phyloP scores from a whole-genome alignment of 805 yeast species.

The Teunomyces funiuensis region DNA sequence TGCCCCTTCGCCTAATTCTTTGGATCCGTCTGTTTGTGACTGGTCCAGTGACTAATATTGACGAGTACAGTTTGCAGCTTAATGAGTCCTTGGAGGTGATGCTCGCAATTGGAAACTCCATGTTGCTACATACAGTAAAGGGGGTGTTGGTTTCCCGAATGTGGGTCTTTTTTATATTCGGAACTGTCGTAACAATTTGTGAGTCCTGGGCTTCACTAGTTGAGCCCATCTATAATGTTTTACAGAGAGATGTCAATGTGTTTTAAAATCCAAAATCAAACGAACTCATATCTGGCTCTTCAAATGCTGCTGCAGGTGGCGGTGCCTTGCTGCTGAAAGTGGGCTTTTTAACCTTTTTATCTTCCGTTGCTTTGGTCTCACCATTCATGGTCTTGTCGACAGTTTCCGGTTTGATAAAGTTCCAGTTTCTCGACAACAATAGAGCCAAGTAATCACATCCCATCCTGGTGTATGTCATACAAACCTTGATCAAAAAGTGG shows the following conservation, averaged over 20 bases:
- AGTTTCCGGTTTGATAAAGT: constrained; percentile 37
- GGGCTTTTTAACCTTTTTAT: background rate
- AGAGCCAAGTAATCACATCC: constrained; percentile 84
- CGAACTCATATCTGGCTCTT: constrained; percentile 77
- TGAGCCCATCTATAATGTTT: constrained; percentile 3
- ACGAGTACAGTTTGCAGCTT: constrained; percentile 10
- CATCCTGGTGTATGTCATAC: constrained; percentile 75
- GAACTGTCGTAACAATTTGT: constrained; percentile 11
- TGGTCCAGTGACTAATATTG: constrained; percentile 3
- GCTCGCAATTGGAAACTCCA: constrained; percentile 18
- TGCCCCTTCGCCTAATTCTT: constrained; percentile 6
- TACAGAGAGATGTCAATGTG: background rate
- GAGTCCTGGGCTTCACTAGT: constrained; percentile 14
- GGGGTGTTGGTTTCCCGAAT: constrained; percentile 17
- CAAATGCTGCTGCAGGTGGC: constrained; percentile 57
- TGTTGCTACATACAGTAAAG: constrained; percentile 14
- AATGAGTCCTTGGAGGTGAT: constrained; percentile 15
- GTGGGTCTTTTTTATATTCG: constrained; percentile 19
- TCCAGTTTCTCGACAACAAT: constrained; percentile 66
- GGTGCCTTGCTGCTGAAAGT: constrained; percentile 7
- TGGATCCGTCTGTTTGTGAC: constrained; percentile 8
- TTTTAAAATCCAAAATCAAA: constrained; percentile 47
- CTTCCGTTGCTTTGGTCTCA: background rate
- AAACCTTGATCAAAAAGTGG: constrained; percentile 58
- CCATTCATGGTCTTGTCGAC: background rate